Evolutionary conservation across 1,139 yeast species (phyloP), one percentile per base, ranked within the genome.

Genomic region (Saccharomyces pastorianus): DNA sequence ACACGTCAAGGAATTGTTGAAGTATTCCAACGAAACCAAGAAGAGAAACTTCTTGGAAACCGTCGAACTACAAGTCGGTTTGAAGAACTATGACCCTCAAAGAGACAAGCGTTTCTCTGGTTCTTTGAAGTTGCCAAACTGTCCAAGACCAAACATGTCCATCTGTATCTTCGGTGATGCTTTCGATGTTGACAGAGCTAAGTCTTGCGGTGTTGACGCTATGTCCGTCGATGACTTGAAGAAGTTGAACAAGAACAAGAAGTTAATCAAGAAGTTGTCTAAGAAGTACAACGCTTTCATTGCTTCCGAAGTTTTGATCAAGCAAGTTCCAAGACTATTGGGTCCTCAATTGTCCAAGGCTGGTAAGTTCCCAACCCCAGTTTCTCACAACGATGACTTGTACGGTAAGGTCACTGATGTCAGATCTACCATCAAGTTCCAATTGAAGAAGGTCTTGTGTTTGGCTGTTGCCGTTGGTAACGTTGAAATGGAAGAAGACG

Each of bases 101-200:
- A 91, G 99, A 88, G 99, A 95, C 81, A 95, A 95, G 93, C 98
- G 99, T 89, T 95, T 95, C 98, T 91, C 98, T 77, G 99, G 99
- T 83, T 76, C 98, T 75, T 86, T 95, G 82, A 93, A 86, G 82
- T 85, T 95, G 73, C 99, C 99, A 75, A 85, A 85, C 76, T 96
- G 95, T 69, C 99, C 99, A 83, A 95, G 99, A 85, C 99, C 99
- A 81, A 93, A 93, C 96, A 89, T 95, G 98, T 88, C 98, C 80
- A 80, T 95, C 83, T 95, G 99, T 82, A 90, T 95, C 76, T 93
- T 95, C 73, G 99, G 99, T 86, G 99, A 95, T 78, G 99, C 99
- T 76, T 93, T 93, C 75, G 99, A 95, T 80, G 96, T 89, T 71
- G 99, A 95, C 86, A 91, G 99, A 85, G 98, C 99, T 74, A 93